phyloP scores from a whole-genome alignment of 75 land plant genomes.

The Adiantum capillusveneris region DNA sequence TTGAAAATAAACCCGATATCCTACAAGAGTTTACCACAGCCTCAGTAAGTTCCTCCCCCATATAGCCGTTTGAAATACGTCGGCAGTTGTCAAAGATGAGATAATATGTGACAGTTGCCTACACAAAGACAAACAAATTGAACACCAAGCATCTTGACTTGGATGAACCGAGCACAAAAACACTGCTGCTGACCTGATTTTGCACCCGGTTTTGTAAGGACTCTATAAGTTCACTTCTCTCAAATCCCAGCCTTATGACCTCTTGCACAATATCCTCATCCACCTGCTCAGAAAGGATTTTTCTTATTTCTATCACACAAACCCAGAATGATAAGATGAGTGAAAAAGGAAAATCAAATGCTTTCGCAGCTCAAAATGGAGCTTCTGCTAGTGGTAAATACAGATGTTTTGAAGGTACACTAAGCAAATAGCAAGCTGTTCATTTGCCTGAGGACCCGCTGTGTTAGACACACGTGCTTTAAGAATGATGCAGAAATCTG shows the following conservation, averaged over 20 bases:
- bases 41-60: slow-evolving; percentile 58
- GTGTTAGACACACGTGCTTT: too few relatives aligned
- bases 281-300: slow-evolving; percentile 35
- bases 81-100: slow-evolving; percentile 50
- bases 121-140: neutral
- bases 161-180: too few relatives aligned
- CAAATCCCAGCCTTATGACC: slow-evolving; percentile 72
- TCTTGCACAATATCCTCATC: slow-evolving; percentile 88
- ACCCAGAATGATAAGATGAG: too few relatives aligned
- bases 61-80: slow-evolving; percentile 52
- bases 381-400: too few relatives aligned
- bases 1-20: neutral
- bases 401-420: too few relatives aligned
- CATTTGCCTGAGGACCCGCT: too few relatives aligned
- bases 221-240: slow-evolving; percentile 52
- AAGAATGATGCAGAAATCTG: too few relatives aligned
- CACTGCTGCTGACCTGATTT: slow-evolving; percentile 42
- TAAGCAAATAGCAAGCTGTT: too few relatives aligned
- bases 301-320: too few relatives aligned
- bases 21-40: slow-evolving; percentile 47
- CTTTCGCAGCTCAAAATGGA: too few relatives aligned
- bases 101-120: slow-evolving; percentile 69
- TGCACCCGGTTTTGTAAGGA: slow-evolving; percentile 72
- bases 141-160: neutral
- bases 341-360: too few relatives aligned